Evolutionary conservation across 2,329 filamentous ascomycete genomes (phyloP), one percentile per base, ranked within the genome.

Genomic region (Colletotrichum acutatum): DNA sequence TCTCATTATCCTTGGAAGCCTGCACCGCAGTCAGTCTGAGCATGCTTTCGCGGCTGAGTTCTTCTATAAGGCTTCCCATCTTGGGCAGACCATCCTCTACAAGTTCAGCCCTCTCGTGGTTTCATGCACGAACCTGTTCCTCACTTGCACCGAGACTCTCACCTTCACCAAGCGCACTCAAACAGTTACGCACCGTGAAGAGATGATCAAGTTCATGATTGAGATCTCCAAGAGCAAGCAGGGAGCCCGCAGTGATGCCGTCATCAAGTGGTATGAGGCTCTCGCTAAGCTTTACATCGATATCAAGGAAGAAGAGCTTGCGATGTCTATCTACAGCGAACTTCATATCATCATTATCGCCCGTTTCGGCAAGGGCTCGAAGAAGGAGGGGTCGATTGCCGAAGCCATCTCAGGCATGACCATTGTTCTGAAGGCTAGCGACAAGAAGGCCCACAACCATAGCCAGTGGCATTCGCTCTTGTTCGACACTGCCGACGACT

Each of bases 131-230:
- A 78, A 78, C n/a, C 66, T 80, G 4, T 83, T 84, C 76, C 73
- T 84, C 11, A 71, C 76, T 1, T 80, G 77, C 61, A 84, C 82
- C 0, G 81, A 82, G 56, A 77, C 74, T 1, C 81, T 83, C 22
- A 77, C 76, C 5, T 79, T 83, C 61, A 82, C 80, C 0, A 74
- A 79, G 74, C 76, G 82, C 24, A 84, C 81, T 0, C 78, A 82
- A 37, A 80, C 83, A 12, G 78, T 81, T 30, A 80, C 76, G 0
- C 82, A 78, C 19, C 80, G 82, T 4, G 83, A 83, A 72, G 78
- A 83, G 75, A 82, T 83, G 77, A 82, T 84, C 34, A 77, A 77
- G 0, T 76, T 81, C 73, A 82, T 83, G 77, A 84, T 84, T 5
- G 78, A 82, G 34, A 78, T 83, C 4, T 82, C 78, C 76, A 81